Evolutionary conservation across 176 grass and related monocot genomes (phyloP), one percentile per base, ranked within the genome.

Genomic region (Musa itinerans): DNA sequence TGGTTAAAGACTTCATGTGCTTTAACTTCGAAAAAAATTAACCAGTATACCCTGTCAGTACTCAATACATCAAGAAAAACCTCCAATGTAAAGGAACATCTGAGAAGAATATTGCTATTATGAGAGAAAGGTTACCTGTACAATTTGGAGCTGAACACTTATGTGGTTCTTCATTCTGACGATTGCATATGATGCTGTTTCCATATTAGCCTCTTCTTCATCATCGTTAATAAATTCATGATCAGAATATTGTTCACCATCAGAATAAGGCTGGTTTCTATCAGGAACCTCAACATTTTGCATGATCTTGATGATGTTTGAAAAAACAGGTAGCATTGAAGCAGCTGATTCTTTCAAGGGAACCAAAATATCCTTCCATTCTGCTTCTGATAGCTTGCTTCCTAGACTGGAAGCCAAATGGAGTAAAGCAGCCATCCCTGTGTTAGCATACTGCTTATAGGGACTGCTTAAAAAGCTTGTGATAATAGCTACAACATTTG

Each of bases 271-370:
- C 63, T 91, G 88, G 27, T 54, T 88, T 85, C 78, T 93, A 69
- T 99, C 90, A 34, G 90, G 84, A 90, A 99, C 94, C 83, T 98
- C 84, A 49, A 93, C 79, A 85, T 87, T 78, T 78, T 91, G 78
- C 94, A 98, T 98, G 69, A 91, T 91, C 24, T 76, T 83, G 77
- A 87, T 74, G 80, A 98, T 93, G 81, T 82, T 98, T 52, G 85
- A 71, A 14, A 91, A 93, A 57, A 85, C 66, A 10, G 81, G 77
- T 69, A 91, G 87, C 15, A 85, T 83, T 2, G 79, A 61, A 70
- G 68, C 71, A 72, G 88, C 78, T 71, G 95, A 86, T 82, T 91
- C 90, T 89, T 89, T 99, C 72, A 99, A 85, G 65, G 71, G 82
- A 29, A 85, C 68, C 58, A 99, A 78, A 14, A 94, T 66, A 77